Evolutionary conservation across 768 basidiomycete genomes (phyloP).

Genomic region (Cystobasidium tubakii): DNA sequence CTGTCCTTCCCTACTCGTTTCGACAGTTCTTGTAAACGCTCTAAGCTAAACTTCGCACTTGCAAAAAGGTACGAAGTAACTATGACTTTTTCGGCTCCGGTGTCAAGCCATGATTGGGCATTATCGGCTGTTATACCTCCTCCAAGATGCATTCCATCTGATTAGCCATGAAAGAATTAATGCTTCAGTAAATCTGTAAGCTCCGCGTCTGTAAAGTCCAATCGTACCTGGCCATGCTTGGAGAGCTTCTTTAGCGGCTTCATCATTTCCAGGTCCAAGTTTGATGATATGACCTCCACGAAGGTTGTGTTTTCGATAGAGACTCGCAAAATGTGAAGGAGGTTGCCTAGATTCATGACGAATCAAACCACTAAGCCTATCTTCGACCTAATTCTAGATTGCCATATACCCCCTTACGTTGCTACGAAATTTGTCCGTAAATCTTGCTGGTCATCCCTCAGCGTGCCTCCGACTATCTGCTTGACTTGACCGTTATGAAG

Average conservation of each 20-base stretch:
- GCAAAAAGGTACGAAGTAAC: constrained; percentile 98
- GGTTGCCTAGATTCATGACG: constrained; percentile 50
- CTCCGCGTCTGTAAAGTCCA: too few relatives aligned
- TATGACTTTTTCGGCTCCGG: constrained; percentile 81
- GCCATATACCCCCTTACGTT: constrained; percentile 56
- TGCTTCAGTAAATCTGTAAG: too few relatives aligned
- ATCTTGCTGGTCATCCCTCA: constrained; percentile 63
- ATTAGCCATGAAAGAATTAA: constrained; percentile 30
- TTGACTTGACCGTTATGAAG: constrained; percentile 92
- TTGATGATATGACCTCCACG: constrained; percentile 93
- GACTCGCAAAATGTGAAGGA: constrained; percentile 67
- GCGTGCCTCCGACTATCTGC: constrained; percentile 93
- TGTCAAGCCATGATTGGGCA: constrained; percentile 73
- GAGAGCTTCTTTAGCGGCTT: constrained; percentile 78
- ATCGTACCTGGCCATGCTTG: constrained; percentile 69
- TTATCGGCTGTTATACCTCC: constrained; percentile 82
- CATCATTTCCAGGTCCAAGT: constrained; percentile 81
- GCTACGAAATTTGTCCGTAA: constrained; percentile 87
- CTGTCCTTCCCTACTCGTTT: constrained; percentile 68
- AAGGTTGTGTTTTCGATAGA: constrained; percentile 67
- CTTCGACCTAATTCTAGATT: not conserved
- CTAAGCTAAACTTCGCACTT: constrained; percentile 66
- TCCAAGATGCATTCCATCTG: constrained; percentile 80
- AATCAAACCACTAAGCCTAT: not conserved
- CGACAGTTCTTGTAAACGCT: constrained; percentile 63